phyloP scores from a whole-genome alignment of 148 eudicot species.

The Suaeda aralocaspica region DNA sequence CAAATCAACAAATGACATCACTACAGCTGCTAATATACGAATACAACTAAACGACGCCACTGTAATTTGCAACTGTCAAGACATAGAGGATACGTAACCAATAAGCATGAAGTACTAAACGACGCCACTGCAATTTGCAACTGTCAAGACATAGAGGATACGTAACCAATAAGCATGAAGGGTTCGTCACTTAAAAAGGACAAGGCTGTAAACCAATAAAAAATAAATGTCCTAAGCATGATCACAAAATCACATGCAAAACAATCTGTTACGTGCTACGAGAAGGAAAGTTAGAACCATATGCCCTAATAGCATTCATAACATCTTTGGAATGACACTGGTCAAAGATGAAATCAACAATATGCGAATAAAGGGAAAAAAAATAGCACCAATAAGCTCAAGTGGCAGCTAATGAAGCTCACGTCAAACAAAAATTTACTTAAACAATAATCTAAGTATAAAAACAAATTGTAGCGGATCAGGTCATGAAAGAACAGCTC shows the following conservation, averaged over 20 bases:
- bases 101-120: background rate
- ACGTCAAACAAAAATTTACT: background rate
- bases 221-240: background rate
- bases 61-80: background rate
- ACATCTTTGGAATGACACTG: background rate
- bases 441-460: background rate
- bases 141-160: background rate
- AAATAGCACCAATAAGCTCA: background rate
- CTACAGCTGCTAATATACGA: background rate
- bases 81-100: background rate
- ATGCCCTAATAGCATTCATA: background rate
- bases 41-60: background rate
- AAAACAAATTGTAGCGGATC: background rate
- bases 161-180: background rate
- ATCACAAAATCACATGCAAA: background rate
- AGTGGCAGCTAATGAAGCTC: slow-evolving; percentile 1
- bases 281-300: background rate
- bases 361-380: background rate
- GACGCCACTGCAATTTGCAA: background rate
- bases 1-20: background rate
- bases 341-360: background rate
- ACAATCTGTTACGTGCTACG: background rate
- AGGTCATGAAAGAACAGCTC: background rate
- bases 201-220: background rate
- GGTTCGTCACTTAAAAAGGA: background rate